Base-by-base conservation (phyloP, 768 basidiomycete species). In the Hygrophoropsis aurantiaca region DNA sequence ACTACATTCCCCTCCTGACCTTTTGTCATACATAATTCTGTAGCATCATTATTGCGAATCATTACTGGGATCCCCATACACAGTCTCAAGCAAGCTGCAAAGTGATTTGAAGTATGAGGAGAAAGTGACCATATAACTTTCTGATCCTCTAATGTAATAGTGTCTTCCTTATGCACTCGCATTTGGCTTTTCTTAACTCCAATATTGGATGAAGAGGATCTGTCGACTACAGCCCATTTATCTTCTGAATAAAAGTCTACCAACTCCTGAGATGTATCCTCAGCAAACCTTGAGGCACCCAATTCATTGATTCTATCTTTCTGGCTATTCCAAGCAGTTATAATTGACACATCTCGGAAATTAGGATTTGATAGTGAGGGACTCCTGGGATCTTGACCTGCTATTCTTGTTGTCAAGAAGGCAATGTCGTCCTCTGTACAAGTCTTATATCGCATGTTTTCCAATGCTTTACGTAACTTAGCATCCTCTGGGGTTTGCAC, bases 351-450 rank as follows among this genome's bases (percentile, higher is more conserved):
- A 58, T 70, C 50, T 16, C 61, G 23, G 42, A 71, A 74, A 1
- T 51, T 20, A 1, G 26, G 21, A 32, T 59, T 26, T 37, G 26
- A 39, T 4, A 66, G 27, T 10, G 39, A 51, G 8, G 52, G 42
- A 24, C 34, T 10, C 5, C 43, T 43, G 24, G 40, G 41, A 18
- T 40, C 15, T 19, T 15, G 25, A 11, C 61, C 52, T 4, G 62
- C 47, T 2, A 70, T 46, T 11, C 58, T 15, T 4, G 59, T 58
- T 5, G 50, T 21, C 4, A 76, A 46, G 47, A 74, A 71, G 1
- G n/a, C 27, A 10, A 76, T 48, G 48, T 77, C 73, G n/a, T 55
- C 64, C 2, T 13, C 4, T 2, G 69, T 74, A 52, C 73, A 77
- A 0, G 65, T 52, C n/a, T n/a, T n/a, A n/a, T n/a, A n/a, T n/a